phyloP scores from a whole-genome alignment of 129 eudicot species.

The Kitagawia praeruptora region DNA sequence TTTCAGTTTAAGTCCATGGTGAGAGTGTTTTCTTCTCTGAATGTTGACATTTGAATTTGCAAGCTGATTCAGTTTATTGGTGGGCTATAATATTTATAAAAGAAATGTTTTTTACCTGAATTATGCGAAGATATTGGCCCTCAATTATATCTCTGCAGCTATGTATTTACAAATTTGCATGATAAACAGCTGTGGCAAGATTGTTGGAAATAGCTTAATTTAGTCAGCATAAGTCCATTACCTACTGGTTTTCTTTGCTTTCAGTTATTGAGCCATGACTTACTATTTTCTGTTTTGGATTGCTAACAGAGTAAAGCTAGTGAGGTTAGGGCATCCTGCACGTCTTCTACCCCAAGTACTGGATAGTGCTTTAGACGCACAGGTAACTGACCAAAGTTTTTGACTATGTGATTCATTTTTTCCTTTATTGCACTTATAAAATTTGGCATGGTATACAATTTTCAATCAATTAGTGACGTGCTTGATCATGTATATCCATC shows the following conservation, averaged over 20 bases:
- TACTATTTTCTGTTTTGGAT: constrained; percentile 8
- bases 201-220: neutral
- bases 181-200: neutral
- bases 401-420: neutral
- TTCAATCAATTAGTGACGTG: neutral
- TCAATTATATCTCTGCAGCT: neutral
- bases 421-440: too few species aligned
- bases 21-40: neutral
- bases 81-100: neutral
- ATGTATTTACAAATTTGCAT: neutral
- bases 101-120: neutral
- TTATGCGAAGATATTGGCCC: neutral
- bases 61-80: neutral
- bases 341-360: constrained; percentile 92
- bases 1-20: neutral
- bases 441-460: neutral
- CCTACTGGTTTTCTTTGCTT: neutral
- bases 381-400: constrained; percentile 28
- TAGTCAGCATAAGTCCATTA: neutral
- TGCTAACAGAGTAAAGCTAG: constrained; percentile 74
- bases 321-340: constrained; percentile 99
- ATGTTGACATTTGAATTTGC: neutral
- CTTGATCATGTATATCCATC: neutral
- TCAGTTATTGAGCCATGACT: neutral
- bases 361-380: constrained; percentile 95